phyloP scores from a whole-genome alignment of 148 eudicot species.

The Chenopodium album region DNA sequence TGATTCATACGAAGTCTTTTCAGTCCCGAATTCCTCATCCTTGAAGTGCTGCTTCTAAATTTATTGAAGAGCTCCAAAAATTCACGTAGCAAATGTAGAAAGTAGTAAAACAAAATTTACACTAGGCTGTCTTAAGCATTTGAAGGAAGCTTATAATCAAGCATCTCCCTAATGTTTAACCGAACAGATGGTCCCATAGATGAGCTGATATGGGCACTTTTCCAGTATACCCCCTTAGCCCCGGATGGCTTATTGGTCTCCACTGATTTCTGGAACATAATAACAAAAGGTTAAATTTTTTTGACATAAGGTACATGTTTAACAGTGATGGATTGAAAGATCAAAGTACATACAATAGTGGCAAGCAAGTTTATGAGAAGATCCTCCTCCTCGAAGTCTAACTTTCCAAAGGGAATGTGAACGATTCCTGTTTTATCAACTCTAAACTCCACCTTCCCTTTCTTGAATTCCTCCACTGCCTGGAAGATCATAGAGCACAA shows the following conservation, averaged over 20 bases:
- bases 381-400: conserved; percentile 84
- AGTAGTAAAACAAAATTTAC: conserved; percentile 30
- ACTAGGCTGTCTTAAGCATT: conserved; percentile 23
- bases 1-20: not conserved
- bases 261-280: conserved; percentile 68
- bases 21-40: not conserved
- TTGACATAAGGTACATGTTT: not conserved
- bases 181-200: conserved; percentile 93
- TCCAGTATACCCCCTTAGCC: conserved; percentile 95
- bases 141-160: conserved; percentile 58
- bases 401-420: conserved; percentile 93
- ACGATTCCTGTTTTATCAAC: conserved; percentile 98
- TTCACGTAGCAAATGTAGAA: conserved; percentile 19
- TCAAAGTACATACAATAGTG: conserved; percentile 54
- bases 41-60: not conserved
- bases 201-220: conserved; percentile 87
- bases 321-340: not conserved
- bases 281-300: not conserved
- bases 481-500: conserved; percentile 24
- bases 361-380: conserved; percentile 74
- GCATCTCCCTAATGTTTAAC: conserved; percentile 76
- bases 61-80: not conserved
- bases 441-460: conserved; percentile 95
- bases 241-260: conserved; percentile 88
- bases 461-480: conserved; percentile 94